Conservation (phyloP, 2,329 filamentous ascomycete species). For the Onygenales sp. region DNA sequence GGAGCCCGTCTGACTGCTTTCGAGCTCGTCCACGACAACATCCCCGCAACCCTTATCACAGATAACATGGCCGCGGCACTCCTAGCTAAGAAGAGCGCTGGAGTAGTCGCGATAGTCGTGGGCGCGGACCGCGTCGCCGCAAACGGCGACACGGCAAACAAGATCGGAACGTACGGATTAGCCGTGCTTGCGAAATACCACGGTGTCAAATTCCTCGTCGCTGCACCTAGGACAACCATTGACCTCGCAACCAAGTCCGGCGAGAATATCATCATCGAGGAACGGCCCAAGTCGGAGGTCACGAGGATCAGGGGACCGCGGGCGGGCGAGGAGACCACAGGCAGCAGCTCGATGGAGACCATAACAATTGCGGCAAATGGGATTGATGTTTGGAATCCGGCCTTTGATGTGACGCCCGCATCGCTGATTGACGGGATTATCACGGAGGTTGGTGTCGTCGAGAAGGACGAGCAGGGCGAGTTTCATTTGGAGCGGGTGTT, state of each 20-base stretch:
- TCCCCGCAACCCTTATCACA: slow-evolving; percentile 84
- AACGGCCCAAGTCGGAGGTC: slow-evolving; percentile 71
- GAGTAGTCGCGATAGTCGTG: slow-evolving; percentile 77
- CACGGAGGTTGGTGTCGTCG: slow-evolving; percentile 80
- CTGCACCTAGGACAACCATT: slow-evolving; percentile 88
- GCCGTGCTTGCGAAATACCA: slow-evolving; percentile 85
- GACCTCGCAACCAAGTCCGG: slow-evolving; percentile 74
- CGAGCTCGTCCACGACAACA: slow-evolving; percentile 87
- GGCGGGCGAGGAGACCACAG: slow-evolving; percentile 52
- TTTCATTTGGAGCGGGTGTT: slow-evolving; percentile 48
- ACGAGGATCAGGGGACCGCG: slow-evolving; percentile 74
- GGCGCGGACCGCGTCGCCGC: slow-evolving; percentile 91
- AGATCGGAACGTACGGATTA: slow-evolving; percentile 90
- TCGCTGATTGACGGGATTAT: slow-evolving; percentile 87
- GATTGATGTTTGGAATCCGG: slow-evolving; percentile 90
- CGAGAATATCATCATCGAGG: slow-evolving; percentile 77
- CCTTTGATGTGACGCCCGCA: slow-evolving; percentile 89
- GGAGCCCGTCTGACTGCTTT: slow-evolving; percentile 90
- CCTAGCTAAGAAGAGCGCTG: slow-evolving; percentile 48
- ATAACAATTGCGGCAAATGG: slow-evolving; percentile 69
- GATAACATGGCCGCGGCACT: slow-evolving; percentile 94
- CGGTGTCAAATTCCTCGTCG: slow-evolving; percentile 87
- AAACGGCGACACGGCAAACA: slow-evolving; percentile 97
- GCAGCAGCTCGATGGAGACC: slow-evolving; percentile 42
- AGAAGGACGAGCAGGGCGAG: slow-evolving; percentile 60